Evolutionary conservation across 352 stramenopile genomes (phyloP).

Genomic region (Globisporangium nagaii): DNA sequence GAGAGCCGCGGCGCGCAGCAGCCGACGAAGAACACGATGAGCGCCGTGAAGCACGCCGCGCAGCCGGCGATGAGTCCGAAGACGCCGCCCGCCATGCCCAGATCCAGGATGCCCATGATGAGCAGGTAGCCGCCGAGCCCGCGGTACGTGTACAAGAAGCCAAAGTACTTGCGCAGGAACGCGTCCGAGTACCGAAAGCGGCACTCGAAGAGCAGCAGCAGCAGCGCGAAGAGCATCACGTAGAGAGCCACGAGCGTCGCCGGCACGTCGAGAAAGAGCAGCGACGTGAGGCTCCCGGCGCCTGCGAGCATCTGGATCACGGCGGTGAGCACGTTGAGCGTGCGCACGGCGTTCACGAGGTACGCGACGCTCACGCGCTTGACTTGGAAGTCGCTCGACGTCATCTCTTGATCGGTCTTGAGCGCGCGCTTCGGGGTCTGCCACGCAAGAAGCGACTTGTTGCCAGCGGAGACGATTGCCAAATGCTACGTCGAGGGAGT

Average conservation of each 20-base stretch:
- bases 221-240: constrained; percentile 34
- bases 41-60: constrained; percentile 30
- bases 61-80: constrained; percentile 31
- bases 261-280: constrained; percentile 33
- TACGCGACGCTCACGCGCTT: constrained; percentile 22
- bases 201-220: constrained; percentile 52
- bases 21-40: constrained; percentile 32
- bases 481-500: too few species aligned
- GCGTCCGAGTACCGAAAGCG: constrained; percentile 37
- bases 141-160: constrained; percentile 52
- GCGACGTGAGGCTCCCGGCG: constrained; percentile 31
- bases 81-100: constrained; percentile 39
- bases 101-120: constrained; percentile 55
- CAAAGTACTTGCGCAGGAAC: constrained; percentile 48
- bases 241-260: constrained; percentile 48
- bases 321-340: constrained; percentile 38
- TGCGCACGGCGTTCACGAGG: constrained; percentile 22
- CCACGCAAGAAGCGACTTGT: too few species aligned
- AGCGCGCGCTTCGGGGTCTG: not conserved
- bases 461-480: not conserved
- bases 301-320: constrained; percentile 33
- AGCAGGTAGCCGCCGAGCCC: constrained; percentile 45
- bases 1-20: constrained; percentile 17
- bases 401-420: not conserved
- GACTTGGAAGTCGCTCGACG: not conserved